These are phyloP conservation scores for Psilocybe azurescens DNA, from an alignment of 768 basidiomycete genomes.

Conservation along the genomic window DNA sequence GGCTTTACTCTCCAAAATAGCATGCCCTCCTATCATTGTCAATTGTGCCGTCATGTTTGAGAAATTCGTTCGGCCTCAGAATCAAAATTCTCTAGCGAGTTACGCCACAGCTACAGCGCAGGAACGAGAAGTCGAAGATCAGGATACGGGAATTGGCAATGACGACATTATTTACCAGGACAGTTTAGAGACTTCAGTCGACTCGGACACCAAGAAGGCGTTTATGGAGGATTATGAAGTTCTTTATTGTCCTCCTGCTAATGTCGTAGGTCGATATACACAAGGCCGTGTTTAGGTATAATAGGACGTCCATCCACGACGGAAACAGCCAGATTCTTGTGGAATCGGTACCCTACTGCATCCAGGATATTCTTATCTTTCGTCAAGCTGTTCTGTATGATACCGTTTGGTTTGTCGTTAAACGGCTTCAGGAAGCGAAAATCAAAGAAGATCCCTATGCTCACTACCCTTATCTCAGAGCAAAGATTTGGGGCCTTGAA, in stretches of 20 bases:
- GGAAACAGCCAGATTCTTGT: slow-evolving; percentile 10
- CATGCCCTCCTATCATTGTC: slow-evolving; percentile 5
- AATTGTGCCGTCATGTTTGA: neutral
- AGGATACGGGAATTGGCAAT: neutral
- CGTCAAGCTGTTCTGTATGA: neutral
- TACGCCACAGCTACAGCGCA: neutral
- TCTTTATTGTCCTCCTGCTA: too few relatives aligned
- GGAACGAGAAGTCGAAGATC: neutral
- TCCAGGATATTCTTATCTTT: slow-evolving; percentile 8
- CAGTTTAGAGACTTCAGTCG: too few relatives aligned
- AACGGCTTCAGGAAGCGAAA: neutral
- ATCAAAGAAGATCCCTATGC: slow-evolving; percentile 8
- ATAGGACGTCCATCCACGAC: neutral
- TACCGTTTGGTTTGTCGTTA: slow-evolving; percentile 9
- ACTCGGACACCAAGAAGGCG: too few relatives aligned
- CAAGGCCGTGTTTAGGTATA: too few relatives aligned
- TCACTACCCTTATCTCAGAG: slow-evolving; percentile 2
- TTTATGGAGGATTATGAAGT: too few relatives aligned
- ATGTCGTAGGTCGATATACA: too few relatives aligned
- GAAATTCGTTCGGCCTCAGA: neutral
- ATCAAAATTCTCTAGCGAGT: slow-evolving; percentile 3
- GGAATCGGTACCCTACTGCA: neutral
- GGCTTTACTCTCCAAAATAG: slow-evolving; percentile 4
- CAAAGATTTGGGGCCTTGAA: slow-evolving; percentile 9
- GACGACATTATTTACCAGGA: neutral